Percentiles rank a stretch among this genome's conserved stretches.
phyloP scores from a whole-genome alignment of 331 rosid genomes.

The Rosa hybrid region DNA sequence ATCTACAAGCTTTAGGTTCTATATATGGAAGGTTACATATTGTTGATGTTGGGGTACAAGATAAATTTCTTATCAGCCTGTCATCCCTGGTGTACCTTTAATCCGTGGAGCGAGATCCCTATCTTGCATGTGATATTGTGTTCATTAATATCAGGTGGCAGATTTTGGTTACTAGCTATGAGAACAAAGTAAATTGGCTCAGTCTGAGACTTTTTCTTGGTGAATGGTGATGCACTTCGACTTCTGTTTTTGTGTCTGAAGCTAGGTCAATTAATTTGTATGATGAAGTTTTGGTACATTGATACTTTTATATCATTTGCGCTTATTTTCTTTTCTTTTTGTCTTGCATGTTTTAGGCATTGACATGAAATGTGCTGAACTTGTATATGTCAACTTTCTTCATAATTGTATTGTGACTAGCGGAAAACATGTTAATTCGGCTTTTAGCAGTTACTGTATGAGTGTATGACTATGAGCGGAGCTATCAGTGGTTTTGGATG shows the following conservation, averaged over 20 bases:
- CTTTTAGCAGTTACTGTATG: background rate
- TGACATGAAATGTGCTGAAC: background rate
- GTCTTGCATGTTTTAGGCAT: background rate
- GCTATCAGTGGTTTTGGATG: background rate
- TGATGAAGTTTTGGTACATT: background rate
- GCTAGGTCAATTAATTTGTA: background rate
- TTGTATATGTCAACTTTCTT: background rate
- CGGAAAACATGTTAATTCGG: background rate
- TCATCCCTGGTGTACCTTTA: background rate
- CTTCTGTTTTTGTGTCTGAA: too few relatives aligned
- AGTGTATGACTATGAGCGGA: background rate
- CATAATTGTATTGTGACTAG: background rate
- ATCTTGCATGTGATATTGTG: background rate
- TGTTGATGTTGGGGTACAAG: background rate
- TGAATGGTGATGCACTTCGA: background rate
- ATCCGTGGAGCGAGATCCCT: background rate
- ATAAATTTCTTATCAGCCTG: background rate
- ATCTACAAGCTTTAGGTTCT: background rate
- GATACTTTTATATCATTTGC: background rate
- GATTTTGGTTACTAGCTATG: background rate
- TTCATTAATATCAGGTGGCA: background rate
- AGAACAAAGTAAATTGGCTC: background rate
- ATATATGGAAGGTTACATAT: background rate
- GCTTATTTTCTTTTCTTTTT: too few relatives aligned
- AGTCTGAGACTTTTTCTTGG: background rate